Conservation (phyloP, 768 basidiomycete genomes). For the Cystobasidiopsis lactophilus region DNA sequence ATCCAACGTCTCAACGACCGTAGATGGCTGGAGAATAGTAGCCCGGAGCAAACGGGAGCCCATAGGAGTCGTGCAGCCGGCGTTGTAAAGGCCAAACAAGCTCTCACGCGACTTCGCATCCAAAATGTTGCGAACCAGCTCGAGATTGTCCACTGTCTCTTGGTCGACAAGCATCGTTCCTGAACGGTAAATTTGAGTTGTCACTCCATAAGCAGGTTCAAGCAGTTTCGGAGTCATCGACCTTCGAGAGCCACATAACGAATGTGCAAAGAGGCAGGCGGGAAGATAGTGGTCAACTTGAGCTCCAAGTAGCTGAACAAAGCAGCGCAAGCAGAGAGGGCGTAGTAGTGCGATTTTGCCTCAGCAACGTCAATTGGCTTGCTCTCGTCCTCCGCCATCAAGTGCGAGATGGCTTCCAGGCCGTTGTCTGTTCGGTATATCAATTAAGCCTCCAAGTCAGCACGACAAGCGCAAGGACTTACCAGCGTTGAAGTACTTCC, state of each 20-base stretch:
- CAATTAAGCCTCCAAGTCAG: too few relatives aligned
- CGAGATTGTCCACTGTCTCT: slow-evolving; percentile 68
- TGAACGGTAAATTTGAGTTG: too few relatives aligned
- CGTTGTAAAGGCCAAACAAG: slow-evolving; percentile 31
- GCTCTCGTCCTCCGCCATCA: slow-evolving; percentile 60
- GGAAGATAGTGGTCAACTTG: slow-evolving; percentile 47
- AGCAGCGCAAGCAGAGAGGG: slow-evolving; percentile 62
- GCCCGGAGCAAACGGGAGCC: slow-evolving; percentile 36
- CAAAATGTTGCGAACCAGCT: slow-evolving; percentile 51
- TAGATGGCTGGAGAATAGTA: slow-evolving; percentile 16
- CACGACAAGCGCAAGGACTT: too few relatives aligned
- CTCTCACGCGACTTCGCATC: slow-evolving; percentile 14
- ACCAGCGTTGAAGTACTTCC: slow-evolving; percentile 6
- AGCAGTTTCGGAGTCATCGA: not conserved
- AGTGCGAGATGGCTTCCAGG: slow-evolving; percentile 51
- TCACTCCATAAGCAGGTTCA: not conserved
- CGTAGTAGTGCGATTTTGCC: slow-evolving; percentile 35
- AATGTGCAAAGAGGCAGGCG: slow-evolving; percentile 25
- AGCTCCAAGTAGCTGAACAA: slow-evolving; percentile 66
- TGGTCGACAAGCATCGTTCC: slow-evolving; percentile 90
- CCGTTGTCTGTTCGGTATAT: slow-evolving; percentile 33
- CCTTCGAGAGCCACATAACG: slow-evolving; percentile 15
- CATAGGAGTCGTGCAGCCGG: slow-evolving; percentile 67
- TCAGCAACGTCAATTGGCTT: not conserved
- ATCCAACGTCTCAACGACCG: slow-evolving; percentile 33